Evolutionary conservation across 495 filamentous ascomycete species (phyloP).

Genomic region (Aspergillus sclerotiicarbonarius): DNA sequence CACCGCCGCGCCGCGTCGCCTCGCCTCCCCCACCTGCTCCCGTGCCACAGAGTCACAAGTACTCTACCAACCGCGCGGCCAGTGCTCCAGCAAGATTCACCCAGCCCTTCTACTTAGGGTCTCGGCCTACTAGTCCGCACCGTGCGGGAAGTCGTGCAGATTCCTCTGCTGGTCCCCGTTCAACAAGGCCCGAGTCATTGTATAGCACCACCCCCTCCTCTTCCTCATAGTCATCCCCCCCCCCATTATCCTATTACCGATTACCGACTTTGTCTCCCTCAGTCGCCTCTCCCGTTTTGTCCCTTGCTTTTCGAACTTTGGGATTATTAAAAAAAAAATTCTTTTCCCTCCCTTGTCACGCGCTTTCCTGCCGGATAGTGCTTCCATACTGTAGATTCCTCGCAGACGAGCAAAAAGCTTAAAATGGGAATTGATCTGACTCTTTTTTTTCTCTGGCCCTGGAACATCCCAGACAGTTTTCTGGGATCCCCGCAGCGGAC

Average conservation of each 20-base stretch:
- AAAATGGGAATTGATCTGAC: not conserved
- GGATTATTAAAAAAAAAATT: too few relatives aligned
- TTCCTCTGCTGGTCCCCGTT: too few relatives aligned
- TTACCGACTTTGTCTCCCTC: slow-evolving; percentile 5
- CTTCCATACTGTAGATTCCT: not conserved
- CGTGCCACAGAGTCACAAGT: not conserved
- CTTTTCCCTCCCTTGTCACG: not conserved
- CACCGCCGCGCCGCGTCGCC: not conserved
- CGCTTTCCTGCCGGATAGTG: not conserved
- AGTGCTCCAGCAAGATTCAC: too few relatives aligned
- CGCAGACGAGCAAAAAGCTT: not conserved
- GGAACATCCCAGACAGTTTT: slow-evolving; percentile 21
- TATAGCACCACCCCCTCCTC: slow-evolving; percentile 18
- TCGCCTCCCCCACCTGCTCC: too few relatives aligned
- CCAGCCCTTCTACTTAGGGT: too few relatives aligned
- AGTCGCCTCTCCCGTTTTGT: slow-evolving; percentile 2
- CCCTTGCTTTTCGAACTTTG: not conserved
- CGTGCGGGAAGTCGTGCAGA: too few relatives aligned
- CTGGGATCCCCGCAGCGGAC: slow-evolving; percentile 65
- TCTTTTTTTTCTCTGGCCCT: not conserved
- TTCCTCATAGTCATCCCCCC: not conserved
- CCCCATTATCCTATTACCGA: not conserved
- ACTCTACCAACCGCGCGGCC: too few relatives aligned
- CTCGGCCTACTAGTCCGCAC: too few relatives aligned
- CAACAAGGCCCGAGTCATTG: not conserved